A percentile compares a stretch with the other conserved stretches of the same genome.
These are phyloP conservation scores for Pulveroboletus sp. DNA, from an alignment of 768 basidiomycete genomes.

Conservation along the genomic window DNA sequence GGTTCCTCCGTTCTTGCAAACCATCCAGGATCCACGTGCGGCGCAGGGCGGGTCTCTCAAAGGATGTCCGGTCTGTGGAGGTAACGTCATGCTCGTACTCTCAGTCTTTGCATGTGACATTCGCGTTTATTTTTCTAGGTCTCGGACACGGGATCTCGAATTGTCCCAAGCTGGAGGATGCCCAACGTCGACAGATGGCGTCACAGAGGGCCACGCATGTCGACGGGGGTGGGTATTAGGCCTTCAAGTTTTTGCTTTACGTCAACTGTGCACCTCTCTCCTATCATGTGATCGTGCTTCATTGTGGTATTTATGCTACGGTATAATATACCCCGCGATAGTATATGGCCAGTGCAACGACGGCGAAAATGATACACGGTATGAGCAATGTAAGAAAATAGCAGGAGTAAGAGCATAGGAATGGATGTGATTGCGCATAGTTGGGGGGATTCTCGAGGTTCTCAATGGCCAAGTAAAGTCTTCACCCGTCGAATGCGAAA, in stretches of 20 bases:
- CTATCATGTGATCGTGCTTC: neutral
- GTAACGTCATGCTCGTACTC: conserved; percentile 34
- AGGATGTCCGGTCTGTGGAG: conserved; percentile 96
- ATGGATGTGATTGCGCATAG: neutral
- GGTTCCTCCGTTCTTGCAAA: conserved; percentile 87
- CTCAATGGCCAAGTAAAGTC: no score
- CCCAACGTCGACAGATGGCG: conserved; percentile 86
- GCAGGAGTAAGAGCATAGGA: neutral
- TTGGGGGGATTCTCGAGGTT: neutral
- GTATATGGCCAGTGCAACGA: neutral
- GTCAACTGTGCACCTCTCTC: neutral
- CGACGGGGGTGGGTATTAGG: conserved; percentile 44
- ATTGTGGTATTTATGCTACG: conserved; percentile 4
- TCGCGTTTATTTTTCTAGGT: conserved; percentile 38
- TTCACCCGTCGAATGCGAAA: conserved; percentile 30
- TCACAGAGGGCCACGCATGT: conserved; percentile 69
- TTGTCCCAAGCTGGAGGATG: conserved; percentile 95
- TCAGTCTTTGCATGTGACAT: neutral
- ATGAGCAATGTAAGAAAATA: conserved; percentile 4
- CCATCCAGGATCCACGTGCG: conserved; percentile 86
- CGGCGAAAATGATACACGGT: conserved; percentile 8
- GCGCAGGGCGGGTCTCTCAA: conserved; percentile 72
- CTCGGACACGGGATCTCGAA: conserved; percentile 92
- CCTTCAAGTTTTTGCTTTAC: neutral
- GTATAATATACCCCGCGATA: conserved; percentile 4